Percentiles rank a stretch among this genome's conserved stretches.
Evolutionary conservation across 2,329 filamentous ascomycete species (phyloP).

Genomic region (Colletotrichum sp.): DNA sequence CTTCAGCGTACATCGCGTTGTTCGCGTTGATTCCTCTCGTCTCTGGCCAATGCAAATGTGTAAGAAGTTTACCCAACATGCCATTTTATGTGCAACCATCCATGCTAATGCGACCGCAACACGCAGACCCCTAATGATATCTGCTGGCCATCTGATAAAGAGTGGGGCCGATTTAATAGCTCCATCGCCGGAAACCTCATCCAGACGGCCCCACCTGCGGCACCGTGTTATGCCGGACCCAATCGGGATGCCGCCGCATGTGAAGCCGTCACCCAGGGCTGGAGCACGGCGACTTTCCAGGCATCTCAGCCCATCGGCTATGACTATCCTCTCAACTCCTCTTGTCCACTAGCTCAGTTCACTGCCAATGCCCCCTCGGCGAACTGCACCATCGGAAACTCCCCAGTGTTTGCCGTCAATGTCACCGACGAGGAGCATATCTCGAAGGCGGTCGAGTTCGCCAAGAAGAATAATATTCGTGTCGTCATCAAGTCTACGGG

Average conservation of each 20-base stretch:
- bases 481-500: slow-evolving; percentile 40
- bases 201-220: slow-evolving; percentile 52
- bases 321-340: not conserved
- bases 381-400: slow-evolving; percentile 43
- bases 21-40: not conserved
- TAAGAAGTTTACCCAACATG: not conserved
- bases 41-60: not conserved
- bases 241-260: not conserved
- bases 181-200: slow-evolving; percentile 56
- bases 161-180: slow-evolving; percentile 56
- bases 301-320: slow-evolving; percentile 3
- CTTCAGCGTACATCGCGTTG: not conserved
- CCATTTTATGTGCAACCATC: too few relatives aligned
- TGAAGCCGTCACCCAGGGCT: not conserved
- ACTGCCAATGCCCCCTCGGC: not conserved
- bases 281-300: not conserved
- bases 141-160: slow-evolving; percentile 52
- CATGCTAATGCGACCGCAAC: not conserved
- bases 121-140: slow-evolving; percentile 33
- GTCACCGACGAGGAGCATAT: not conserved
- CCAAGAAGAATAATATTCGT: slow-evolving; percentile 43
- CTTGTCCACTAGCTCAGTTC: not conserved
- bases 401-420: slow-evolving; percentile 30
- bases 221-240: slow-evolving; percentile 1
- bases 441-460: slow-evolving; percentile 31